Percentiles rank a stretch among this genome's conserved stretches.
These are phyloP conservation scores for Aquilaria malaccensis DNA, from an alignment of 345 rosid genomes.

Conservation along the genomic window DNA sequence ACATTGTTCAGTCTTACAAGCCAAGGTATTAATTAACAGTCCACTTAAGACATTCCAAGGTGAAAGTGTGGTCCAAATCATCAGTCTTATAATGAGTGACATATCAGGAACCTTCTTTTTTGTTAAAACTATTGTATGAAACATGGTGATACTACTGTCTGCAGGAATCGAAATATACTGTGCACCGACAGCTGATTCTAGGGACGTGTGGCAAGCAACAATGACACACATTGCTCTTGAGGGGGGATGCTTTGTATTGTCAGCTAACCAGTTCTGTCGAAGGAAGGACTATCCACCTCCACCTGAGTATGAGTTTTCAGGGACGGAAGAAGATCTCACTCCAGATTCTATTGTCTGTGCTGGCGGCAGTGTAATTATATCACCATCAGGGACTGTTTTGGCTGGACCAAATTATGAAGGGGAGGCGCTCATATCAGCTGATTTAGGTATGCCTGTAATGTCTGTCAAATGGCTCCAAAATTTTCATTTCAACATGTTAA, in stretches of 20 bases:
- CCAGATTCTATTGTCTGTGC: constrained; percentile 82
- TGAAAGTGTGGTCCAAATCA: not conserved
- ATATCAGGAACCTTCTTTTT: not conserved
- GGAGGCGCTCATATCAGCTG: constrained; percentile 82
- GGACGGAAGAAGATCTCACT: constrained; percentile 53
- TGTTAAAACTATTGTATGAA: not conserved
- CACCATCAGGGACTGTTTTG: constrained; percentile 74
- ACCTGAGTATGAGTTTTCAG: constrained; percentile 66
- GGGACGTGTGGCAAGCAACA: constrained; percentile 80
- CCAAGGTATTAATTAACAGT: too few species aligned
- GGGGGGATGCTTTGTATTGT: constrained; percentile 87
- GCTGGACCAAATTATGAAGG: constrained; percentile 93
- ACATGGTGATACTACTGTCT: constrained; percentile 8
- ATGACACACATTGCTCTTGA: constrained; percentile 96
- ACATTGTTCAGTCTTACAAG: too few species aligned
- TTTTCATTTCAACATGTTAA: not conserved
- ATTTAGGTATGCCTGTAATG: constrained; percentile 47
- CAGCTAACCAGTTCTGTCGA: constrained; percentile 86
- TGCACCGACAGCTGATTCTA: constrained; percentile 92
- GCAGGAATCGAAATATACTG: constrained; percentile 86
- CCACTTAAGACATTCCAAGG: too few species aligned
- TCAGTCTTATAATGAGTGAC: not conserved
- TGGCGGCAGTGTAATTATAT: constrained; percentile 87
- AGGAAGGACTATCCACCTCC: constrained; percentile 92
- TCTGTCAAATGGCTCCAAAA: not conserved